Conservation (phyloP, 371 early-diverging fungal genomes). For the Chytridium lagenaria region DNA sequence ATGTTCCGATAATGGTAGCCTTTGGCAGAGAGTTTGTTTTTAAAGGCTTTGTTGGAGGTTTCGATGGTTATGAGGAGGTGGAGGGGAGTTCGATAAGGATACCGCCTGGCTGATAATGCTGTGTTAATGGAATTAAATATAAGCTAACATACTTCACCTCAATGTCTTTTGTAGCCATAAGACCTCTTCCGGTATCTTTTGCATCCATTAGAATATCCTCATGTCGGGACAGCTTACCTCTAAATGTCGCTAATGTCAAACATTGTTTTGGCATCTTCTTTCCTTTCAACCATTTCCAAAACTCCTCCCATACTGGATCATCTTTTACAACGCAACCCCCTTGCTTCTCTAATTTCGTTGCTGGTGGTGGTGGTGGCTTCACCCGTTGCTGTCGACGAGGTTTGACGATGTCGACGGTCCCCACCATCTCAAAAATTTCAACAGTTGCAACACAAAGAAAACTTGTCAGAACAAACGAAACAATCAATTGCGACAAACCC, state of each 20-base stretch:
- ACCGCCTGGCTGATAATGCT: neutral
- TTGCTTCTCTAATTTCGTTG: neutral
- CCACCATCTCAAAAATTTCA: no score
- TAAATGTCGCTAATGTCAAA: constrained; percentile 27
- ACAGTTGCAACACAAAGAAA: no score
- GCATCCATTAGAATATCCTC: neutral
- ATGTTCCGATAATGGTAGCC: constrained; percentile 22
- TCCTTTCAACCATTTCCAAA: constrained; percentile 26
- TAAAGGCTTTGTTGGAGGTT: constrained; percentile 15
- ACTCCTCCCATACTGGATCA: constrained; percentile 22
- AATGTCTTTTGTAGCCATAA: constrained; percentile 35
- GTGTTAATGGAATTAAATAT: neutral
- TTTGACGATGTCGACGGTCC: no score
- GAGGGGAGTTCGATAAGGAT: constrained; percentile 7
- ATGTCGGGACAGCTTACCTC: no score
- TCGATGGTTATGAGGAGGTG: constrained; percentile 28
- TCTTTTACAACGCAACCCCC: neutral
- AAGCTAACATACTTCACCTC: neutral
- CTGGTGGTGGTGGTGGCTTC: neutral
- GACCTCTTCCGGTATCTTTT: constrained; percentile 28
- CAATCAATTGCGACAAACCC: no score
- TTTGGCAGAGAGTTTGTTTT: neutral
- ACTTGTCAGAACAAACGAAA: no score
- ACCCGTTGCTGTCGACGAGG: no score
- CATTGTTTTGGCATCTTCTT: constrained; percentile 3